Evolutionary conservation across 2,329 filamentous ascomycete species (phyloP), one percentile per base, ranked within the genome.

Genomic region (Leptographium radiaticola): DNA sequence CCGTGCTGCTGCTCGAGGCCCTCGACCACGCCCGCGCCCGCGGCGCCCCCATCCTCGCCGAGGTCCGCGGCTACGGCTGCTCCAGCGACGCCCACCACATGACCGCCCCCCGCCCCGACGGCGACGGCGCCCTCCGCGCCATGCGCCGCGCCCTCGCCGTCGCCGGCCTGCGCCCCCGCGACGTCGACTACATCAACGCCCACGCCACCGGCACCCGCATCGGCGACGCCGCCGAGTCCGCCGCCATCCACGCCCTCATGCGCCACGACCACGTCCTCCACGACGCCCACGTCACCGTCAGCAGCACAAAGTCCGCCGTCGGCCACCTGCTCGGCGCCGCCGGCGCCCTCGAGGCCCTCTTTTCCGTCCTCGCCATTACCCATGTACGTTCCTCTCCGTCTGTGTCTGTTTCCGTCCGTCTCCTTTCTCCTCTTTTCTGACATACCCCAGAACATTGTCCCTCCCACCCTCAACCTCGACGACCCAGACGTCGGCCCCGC

Each of bases 21-120:
- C 70, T 95, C 6, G 86, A 91, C 62, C 93, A 97, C 65, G 93
- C 93, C 16, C 86, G 80, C 65, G 74, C 80, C 8, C 77, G 93
- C 53, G 84, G 85, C 8, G 90, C 89, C 18, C 75, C 70, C 6
- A 90, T 97, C 55, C 94, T 97, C 64, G 91, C 91, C 36, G 90
- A 97, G 67, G 64, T 98, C 20, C 81, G 74, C 63, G 93, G 93
- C 2, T 97, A 97, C 63, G 93, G 91, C 25, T 84, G 87, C 59
- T 95, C 88, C 50, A 88, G 86, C 31, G 93, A 98, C 67, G 90
- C 93, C 2, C 71, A 94, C 66, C 93, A 97, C 67, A 89, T 97
- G 75, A 98, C 93, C 12, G 88, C 91, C 1, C 93, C 93, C 0
- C 81, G 83, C 18, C 82, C 84, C 61, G 84, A 94, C 63, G 93